Percentiles rank a stretch among this genome's conserved stretches.
These are phyloP conservation scores for Seiridium cupressi DNA, from an alignment of 2,329 filamentous ascomycete genomes.

Conservation along the genomic window DNA sequence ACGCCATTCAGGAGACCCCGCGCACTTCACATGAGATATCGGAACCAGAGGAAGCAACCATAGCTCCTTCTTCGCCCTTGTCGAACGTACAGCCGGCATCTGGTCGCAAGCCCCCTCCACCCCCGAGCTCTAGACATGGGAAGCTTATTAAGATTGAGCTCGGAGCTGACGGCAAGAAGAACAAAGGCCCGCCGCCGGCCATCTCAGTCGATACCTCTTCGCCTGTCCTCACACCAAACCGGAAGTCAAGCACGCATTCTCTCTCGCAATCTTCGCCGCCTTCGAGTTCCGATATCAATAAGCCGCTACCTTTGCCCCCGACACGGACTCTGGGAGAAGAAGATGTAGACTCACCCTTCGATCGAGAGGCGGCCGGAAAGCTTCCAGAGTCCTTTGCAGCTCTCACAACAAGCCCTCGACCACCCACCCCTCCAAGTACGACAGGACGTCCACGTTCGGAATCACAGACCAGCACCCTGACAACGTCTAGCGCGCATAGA, in stretches of 20 bases:
- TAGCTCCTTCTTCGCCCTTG: conserved; percentile 25
- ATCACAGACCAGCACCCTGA: conserved; percentile 25
- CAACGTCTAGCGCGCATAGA: conserved; percentile 32
- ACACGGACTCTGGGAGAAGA: conserved; percentile 44
- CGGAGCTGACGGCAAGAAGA: conserved; percentile 34
- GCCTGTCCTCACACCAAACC: conserved; percentile 13
- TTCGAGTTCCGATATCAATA: conserved; percentile 53
- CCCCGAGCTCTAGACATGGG: conserved; percentile 72
- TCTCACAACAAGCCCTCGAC: conserved; percentile 28
- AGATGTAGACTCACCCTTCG: conserved; percentile 49
- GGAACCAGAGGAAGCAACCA: conserved; percentile 43
- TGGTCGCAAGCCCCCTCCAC: conserved; percentile 61
- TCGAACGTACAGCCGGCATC: conserved; percentile 17
- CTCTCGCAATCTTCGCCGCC: conserved; percentile 28
- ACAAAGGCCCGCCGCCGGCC: conserved; percentile 10
- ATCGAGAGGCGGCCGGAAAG: conserved; percentile 52
- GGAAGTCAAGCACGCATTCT: conserved; percentile 16
- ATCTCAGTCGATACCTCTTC: conserved; percentile 18
- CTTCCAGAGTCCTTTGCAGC: conserved; percentile 40
- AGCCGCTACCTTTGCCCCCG: conserved; percentile 59
- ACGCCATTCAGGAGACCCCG: conserved; percentile 49
- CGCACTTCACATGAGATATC: conserved; percentile 59
- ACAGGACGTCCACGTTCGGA: conserved; percentile 29
- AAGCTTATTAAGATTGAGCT: conserved; percentile 62
- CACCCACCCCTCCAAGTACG: conserved; percentile 38